Evolutionary conservation across 2,329 filamentous ascomycete genomes (phyloP), one percentile per base, ranked within the genome.

Genomic region (Lojkania enalia): DNA sequence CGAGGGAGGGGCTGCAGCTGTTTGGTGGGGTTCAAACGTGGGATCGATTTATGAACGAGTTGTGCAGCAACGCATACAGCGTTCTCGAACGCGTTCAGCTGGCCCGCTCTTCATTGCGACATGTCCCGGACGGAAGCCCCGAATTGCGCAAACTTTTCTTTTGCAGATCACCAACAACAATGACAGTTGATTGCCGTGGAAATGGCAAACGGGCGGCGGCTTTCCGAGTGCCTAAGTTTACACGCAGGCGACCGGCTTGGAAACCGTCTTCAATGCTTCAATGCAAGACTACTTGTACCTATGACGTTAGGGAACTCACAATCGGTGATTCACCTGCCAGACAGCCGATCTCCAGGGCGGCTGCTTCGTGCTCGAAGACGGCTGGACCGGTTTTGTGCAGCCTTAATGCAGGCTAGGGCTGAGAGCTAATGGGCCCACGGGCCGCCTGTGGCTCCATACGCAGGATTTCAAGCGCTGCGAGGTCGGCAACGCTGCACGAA

Each of bases 11-110:
- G 63, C 15, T 21, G 16, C 48, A 54, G 55, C 54, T 51, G 40
- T 52, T 51, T 63, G 60, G 66, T 65, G 64, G 64, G 63, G 65
- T 65, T 58, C 47, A 53, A 50, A 55, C 37, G 49, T 36, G 35
- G 42, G 37, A 43, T 20, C n/a, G 29, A 48, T 20, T 57, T 66
- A 52, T 63, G 60, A 65, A 66, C 55, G 52, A 19, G 58, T 69
- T 70, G 61, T 68, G 64, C 61, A 65, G 47, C 41, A 35, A 46
- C 42, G 39, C 46, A 39, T 31, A 11, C 33, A 21, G 33, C 46
- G 58, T 65, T 67, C 61, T 64, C 57, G 63, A 66, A 36, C 54
- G 46, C 41, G 46, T 49, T 64, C 62, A 67, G 66, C 64, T 51
- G 52, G 55, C 58, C 57, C 42, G 35, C 49, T 35, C 29, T 36